These are phyloP conservation scores for Cokeromyces recurvatus DNA, from an alignment of 371 early-diverging fungal genomes.

Conservation along the genomic window DNA sequence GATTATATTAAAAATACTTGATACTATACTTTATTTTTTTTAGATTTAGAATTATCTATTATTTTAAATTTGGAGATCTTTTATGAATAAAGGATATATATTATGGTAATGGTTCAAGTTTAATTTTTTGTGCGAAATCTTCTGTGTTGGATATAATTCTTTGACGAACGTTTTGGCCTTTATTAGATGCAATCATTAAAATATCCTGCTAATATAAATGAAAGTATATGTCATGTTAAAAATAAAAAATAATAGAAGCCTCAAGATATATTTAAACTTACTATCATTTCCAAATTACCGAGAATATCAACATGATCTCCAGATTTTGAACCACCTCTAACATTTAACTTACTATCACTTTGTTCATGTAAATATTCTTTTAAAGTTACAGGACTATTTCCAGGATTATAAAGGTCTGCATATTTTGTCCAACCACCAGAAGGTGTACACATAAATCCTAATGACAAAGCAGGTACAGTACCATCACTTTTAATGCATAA, in stretches of 20 bases:
- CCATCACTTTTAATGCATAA: conserved; percentile 77
- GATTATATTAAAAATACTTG: no score
- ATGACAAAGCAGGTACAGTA: conserved; percentile 84
- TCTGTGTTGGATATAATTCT: conserved; percentile 40
- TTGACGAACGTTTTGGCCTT: conserved; percentile 32
- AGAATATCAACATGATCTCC: conserved; percentile 91
- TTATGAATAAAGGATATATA: no score
- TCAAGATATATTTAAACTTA: no score
- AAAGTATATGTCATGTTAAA: neutral
- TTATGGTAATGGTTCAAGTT: no score
- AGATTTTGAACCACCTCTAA: conserved; percentile 81
- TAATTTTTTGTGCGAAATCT: conserved; percentile 29
- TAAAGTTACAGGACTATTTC: conserved; percentile 63
- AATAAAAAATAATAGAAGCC: no score
- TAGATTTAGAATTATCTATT: no score
- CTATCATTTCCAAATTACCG: conserved; percentile 46
- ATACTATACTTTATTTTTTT: no score
- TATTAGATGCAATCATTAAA: conserved; percentile 32
- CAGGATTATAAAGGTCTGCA: conserved; percentile 78
- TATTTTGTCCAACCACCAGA: conserved; percentile 81
- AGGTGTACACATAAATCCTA: conserved; percentile 88
- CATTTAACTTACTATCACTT: conserved; percentile 50
- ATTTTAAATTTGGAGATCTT: no score
- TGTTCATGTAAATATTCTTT: conserved; percentile 73
- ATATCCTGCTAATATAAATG: conserved; percentile 27